Percentiles rank a stretch among this genome's conserved stretches.
phyloP scores from a whole-genome alignment of 208 protist genomes.

The Acanthamoeba sp. region DNA sequence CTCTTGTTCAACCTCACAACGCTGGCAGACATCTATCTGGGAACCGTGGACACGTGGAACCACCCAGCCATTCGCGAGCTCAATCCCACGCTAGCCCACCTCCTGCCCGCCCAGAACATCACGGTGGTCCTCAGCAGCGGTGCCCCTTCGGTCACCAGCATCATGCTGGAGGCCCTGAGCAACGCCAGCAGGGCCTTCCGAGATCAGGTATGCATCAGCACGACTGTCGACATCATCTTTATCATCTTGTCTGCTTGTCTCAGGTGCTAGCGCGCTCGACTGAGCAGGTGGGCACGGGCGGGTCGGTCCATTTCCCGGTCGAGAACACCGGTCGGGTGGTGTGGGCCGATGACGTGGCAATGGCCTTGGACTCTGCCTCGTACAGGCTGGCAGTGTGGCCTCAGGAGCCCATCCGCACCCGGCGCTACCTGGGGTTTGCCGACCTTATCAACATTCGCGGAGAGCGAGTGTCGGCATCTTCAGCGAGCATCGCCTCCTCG shows the following conservation, averaged over 20 bases:
- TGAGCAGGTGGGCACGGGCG: too few relatives aligned
- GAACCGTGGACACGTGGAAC: not conserved
- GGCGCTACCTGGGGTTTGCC: not conserved
- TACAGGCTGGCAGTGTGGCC: not conserved
- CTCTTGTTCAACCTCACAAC: not conserved
- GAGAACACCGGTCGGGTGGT: not conserved
- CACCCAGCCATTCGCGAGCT: conserved; percentile 1
- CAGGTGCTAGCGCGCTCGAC: too few relatives aligned
- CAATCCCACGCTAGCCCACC: not conserved
- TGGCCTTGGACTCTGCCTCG: not conserved
- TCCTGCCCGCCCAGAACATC: not conserved
- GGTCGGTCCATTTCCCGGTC: not conserved
- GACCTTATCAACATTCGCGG: not conserved
- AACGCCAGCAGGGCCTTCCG: not conserved
- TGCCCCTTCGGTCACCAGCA: not conserved
- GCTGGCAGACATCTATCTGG: not conserved
- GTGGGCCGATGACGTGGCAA: not conserved
- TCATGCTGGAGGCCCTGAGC: not conserved
- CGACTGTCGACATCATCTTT: too few relatives aligned
- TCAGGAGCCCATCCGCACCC: not conserved
- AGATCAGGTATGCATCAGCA: not conserved
- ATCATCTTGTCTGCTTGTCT: too few relatives aligned
- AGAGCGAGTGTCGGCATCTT: not conserved
- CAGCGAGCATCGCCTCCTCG: not conserved
- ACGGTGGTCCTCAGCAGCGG: not conserved